Base-by-base conservation (phyloP, 208 protist species). In the Leishmania arabica region DNA sequence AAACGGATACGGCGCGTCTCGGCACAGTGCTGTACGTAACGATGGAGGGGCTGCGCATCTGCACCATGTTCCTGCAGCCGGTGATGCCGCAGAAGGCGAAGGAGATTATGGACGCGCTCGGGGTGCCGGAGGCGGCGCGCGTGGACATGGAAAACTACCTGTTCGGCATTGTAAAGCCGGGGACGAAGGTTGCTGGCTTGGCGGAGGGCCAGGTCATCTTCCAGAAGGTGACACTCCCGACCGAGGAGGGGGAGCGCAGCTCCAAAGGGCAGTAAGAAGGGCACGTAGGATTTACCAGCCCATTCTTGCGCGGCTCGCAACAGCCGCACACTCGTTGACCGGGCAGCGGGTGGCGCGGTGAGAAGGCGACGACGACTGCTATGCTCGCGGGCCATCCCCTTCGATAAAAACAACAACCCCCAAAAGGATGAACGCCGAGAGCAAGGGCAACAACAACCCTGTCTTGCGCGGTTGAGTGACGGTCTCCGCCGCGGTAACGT, bases 11-110 rank as follows among this genome's bases (percentile, higher is more conserved):
- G 9, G 84, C 78, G 34, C 88, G 95, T 19, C 88, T 98, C 21
- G 82, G 88, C 37, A 98, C 95, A 27, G 94, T 99, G 64, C 87
- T 99, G 31, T 98, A 98, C 85, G 77, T 97, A 34, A 91, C 85
- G 49, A 94, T 97, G 81, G 98, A 99, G 86, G 94, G 90, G 13
- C 81, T 97, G n/a, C 93, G 98, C 42, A 75, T 98, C 8, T 90
- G 91, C 37, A 86, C 87, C 24, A 88, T 95, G 64, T 83, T 98
- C 15, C 86, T 99, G 54, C 87, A 90, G 79, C 95, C 97, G 9
- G 89, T 98, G 53, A 90, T 99, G 60, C 94, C 96, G 42, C 78
- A 91, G 58, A 95, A 97, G 81, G 73, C 92, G 34, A 71, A 51
- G 31, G 89, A 94, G 76, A 98, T 98, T 75, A 92, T 99, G 54